phyloP scores from a whole-genome alignment of 169 alveolate genomes.

The Theileria annulata region DNA sequence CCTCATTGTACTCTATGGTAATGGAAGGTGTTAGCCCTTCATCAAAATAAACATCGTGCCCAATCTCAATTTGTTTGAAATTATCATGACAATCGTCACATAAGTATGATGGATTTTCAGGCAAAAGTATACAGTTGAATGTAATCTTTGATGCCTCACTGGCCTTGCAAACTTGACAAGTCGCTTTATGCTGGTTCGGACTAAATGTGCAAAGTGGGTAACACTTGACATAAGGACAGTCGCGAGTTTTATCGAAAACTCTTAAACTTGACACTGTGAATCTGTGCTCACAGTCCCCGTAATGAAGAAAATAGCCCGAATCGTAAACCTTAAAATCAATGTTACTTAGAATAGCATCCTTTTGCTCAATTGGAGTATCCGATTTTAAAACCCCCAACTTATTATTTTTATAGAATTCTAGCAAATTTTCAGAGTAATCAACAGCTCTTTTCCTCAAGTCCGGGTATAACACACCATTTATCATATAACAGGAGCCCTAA shows the following conservation, averaged over 20 bases:
- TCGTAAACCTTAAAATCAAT: conserved; percentile 73
- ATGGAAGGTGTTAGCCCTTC: conserved; percentile 48
- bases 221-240: conserved; percentile 68
- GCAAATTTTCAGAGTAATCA: conserved; percentile 63
- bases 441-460: conserved; percentile 71
- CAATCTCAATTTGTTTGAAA: conserved; percentile 48
- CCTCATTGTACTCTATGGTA: conserved; percentile 37
- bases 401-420: conserved; percentile 29
- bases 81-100: conserved; percentile 77
- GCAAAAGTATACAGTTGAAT: conserved; percentile 74
- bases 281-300: conserved; percentile 86
- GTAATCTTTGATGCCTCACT: conserved; percentile 69
- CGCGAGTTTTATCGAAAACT: conserved; percentile 60
- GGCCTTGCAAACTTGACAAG: conserved; percentile 76
- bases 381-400: conserved; percentile 64
- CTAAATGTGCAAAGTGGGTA: conserved; percentile 79
- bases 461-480: conserved; percentile 80
- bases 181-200: conserved; percentile 67
- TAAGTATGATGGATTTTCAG: conserved; percentile 77
- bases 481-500: conserved; percentile 78
- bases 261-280: conserved; percentile 75
- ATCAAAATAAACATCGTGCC: conserved; percentile 39
- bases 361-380: conserved; percentile 65
- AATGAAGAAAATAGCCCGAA: conserved; percentile 77
- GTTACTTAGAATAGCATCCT: conserved; percentile 66